phyloP scores from a whole-genome alignment of 495 filamentous ascomycete species.

The Astrocystis sublimbata region DNA sequence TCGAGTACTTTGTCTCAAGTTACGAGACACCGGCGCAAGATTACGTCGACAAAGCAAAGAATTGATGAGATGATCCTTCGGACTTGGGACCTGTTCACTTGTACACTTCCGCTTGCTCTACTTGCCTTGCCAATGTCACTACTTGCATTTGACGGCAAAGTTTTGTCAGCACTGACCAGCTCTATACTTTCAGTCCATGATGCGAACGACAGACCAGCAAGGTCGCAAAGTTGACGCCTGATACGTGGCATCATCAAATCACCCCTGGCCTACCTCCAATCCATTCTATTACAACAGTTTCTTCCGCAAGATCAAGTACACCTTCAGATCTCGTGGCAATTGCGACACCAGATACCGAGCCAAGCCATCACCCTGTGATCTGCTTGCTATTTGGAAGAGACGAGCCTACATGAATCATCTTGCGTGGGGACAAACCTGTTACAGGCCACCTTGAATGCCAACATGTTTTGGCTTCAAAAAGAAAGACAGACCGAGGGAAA shows the following conservation, averaged over 20 bases:
- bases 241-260: neutral
- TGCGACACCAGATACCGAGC: neutral
- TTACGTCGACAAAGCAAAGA: constrained; percentile 52
- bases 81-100: neutral
- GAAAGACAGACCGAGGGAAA: neutral
- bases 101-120: neutral
- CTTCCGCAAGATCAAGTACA: neutral
- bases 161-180: neutral
- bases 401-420: neutral
- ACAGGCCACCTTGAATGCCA: neutral
- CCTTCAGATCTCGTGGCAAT: neutral
- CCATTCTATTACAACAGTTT: neutral
- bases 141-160: neutral
- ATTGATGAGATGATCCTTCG: neutral
- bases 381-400: neutral
- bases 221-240: neutral
- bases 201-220: neutral
- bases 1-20: constrained; percentile 71
- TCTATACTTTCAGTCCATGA: neutral
- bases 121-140: neutral
- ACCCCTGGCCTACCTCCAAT: neutral
- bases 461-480: neutral
- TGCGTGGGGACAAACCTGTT: neutral
- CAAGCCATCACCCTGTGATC: neutral
- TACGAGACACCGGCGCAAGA: constrained; percentile 65